Base-by-base conservation (phyloP, 768 basidiomycete genomes). In the Russula abietina region DNA sequence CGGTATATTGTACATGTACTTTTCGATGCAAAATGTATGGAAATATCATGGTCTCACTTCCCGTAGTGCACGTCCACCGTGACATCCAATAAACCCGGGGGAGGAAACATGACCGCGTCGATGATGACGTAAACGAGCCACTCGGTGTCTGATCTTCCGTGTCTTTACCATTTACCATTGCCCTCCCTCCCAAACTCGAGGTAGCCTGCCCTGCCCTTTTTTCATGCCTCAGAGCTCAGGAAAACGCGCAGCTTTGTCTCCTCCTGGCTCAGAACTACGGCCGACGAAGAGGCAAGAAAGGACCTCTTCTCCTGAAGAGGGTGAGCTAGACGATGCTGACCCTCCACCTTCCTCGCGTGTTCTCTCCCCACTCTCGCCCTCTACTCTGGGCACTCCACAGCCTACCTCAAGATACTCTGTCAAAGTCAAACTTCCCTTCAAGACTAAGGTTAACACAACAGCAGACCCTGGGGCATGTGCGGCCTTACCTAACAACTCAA, bases 371-470 rank as follows among this genome's bases (percentile, higher is more conserved):
- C 60, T 53, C 50, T 57, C 65, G 49, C 61, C 71, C 43, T 61
- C 70, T 41, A 70, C 70, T 45, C 57, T 66, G 55, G 71, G 72
- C 71, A 26, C 67, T 74, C 39, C 46, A 53, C 55, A 53, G 33
- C 68, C 68, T 24, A 69, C 65, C 22, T 65, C 67, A 73, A 82
- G 71, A 68, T 75, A 71, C 55, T 69, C 70, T 54, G 52, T 76
- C 22, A 84, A 82, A 69, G 80, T 89, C 26, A 83, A 86, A 10
- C 91, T 89, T 73, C 90, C 90, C 1, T 91, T 91, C 77, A 91
- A 91, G 74, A 71, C 80, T 76, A 73, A 75, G 57, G 53, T 22
- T n/a, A 64, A 64, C 41, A 32, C 33, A 39, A 26, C 54, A 33
- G 32, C 59, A 30, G 59, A 60, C 26, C 5, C 33, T 38, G 41